Conservation (phyloP, 2,329 filamentous ascomycete species). For the Claviceps digitariae region DNA sequence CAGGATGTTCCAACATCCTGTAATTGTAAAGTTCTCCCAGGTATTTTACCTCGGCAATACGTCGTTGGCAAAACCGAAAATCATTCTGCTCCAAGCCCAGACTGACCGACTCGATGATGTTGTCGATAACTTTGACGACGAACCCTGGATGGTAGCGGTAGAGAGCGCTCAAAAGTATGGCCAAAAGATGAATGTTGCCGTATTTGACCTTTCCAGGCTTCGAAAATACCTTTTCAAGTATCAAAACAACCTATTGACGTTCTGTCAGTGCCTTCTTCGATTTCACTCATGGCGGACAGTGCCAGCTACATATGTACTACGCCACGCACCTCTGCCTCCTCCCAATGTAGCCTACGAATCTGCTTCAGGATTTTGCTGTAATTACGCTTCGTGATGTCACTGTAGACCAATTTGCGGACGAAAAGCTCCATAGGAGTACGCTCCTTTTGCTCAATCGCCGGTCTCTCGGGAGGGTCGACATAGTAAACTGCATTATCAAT, state of each 20-base stretch:
- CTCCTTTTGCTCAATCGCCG: constrained; percentile 93
- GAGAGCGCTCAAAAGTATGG: constrained; percentile 75
- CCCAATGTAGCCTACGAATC: constrained; percentile 92
- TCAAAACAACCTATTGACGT: constrained; percentile 45
- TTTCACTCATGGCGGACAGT: neutral
- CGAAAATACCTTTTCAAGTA: constrained; percentile 82
- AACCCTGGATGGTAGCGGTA: constrained; percentile 89
- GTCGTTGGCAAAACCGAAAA: constrained; percentile 91
- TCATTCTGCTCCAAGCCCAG: constrained; percentile 90
- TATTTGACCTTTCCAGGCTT: constrained; percentile 97
- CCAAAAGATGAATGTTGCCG: constrained; percentile 86
- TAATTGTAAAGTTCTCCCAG: constrained; percentile 96
- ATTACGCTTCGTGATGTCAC: constrained; percentile 87
- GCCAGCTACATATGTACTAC: neutral
- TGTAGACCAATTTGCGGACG: constrained; percentile 81
- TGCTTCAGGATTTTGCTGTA: constrained; percentile 90
- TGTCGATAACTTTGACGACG: constrained; percentile 82
- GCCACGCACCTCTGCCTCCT: constrained; percentile 62
- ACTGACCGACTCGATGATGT: constrained; percentile 74
- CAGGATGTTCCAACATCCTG: constrained; percentile 85
- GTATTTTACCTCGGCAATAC: constrained; percentile 92
- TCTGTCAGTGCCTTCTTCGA: neutral
- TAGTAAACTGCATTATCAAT: constrained; percentile 98
- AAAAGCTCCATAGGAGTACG: constrained; percentile 86
- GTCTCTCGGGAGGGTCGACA: constrained; percentile 85